Evolutionary conservation across 371 early-diverging fungal genomes (phyloP), one percentile per base, ranked within the genome.

Genomic region (Smittium mucronatum): DNA sequence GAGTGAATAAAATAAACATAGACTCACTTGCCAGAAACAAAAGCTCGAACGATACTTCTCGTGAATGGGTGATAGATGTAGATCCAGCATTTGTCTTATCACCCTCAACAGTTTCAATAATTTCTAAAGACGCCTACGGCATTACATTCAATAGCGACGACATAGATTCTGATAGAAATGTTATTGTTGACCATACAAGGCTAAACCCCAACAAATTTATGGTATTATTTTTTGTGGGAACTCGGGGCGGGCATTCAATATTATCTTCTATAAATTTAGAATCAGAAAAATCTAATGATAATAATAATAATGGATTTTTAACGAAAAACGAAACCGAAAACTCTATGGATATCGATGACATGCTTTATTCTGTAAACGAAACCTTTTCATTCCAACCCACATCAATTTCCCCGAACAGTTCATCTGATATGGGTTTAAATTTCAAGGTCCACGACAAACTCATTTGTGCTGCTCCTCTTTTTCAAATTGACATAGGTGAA

Each of bases 391-490:
- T 5, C 26, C 28, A n/a, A 28, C 25, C 2, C 25, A 28, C 26
- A 5, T 21, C 11, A 2, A 26, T 2, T 2, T 59, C 26, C 2
- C 25, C 5, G 2, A 59, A 5, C 26, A 26, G 26, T 59, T 59
- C 26, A 15, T 2, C 2, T 2, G 15, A 15, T 2, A 30, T 5
- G 5, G 32, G 31, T 15, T 21, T 64, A 36, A 26, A 36, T 11
- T 64, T 15, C 2, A 36, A 25, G 26, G 25, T 64, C 26, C 64
- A 64, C 26, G 64, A 64, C 26, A 64, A 84, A 1, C 72, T 96
- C 1, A 73, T 87, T n/a, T 86, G 88, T 72, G 88, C 88, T 0
- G 93, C 92, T 0, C 89, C 94, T 16, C 86, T 93, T 64, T 78
- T 84, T 1, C 91, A 86, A 70, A 83, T 91, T 81, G 87, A 87